phyloP scores from a whole-genome alignment of 2,329 filamentous ascomycete genomes.

The Zasmidium cellare region DNA sequence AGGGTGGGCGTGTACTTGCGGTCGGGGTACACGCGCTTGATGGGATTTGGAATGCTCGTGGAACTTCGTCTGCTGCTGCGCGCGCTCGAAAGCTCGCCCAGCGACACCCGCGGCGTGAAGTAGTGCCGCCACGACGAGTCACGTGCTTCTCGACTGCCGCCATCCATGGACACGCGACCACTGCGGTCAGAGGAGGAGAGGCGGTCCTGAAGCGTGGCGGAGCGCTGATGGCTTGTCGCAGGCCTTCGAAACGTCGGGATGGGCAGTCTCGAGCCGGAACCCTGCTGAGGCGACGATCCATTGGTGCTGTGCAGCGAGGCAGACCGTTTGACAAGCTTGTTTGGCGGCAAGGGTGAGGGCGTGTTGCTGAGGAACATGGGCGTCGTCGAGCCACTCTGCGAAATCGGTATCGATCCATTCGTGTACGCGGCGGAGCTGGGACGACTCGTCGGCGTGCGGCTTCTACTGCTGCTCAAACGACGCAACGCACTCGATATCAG shows the following conservation, averaged over 20 bases:
- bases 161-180: slow-evolving; percentile 17
- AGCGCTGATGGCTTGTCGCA: slow-evolving; percentile 77
- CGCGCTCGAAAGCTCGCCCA: slow-evolving; percentile 16
- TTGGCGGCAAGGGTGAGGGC: slow-evolving; percentile 54
- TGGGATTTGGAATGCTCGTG: slow-evolving; percentile 39
- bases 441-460: slow-evolving; percentile 58
- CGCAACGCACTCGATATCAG: slow-evolving; percentile 52
- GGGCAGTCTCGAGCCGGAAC: slow-evolving; percentile 61
- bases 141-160: slow-evolving; percentile 17
- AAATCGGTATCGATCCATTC: slow-evolving; percentile 47
- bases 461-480: slow-evolving; percentile 57
- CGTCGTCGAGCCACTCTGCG: slow-evolving; percentile 56
- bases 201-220: slow-evolving; percentile 61
- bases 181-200: slow-evolving; percentile 12
- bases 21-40: slow-evolving; percentile 37
- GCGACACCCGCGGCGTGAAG: slow-evolving; percentile 33
- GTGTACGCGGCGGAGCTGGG: slow-evolving; percentile 67
- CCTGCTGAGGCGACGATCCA: slow-evolving; percentile 44
- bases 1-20: slow-evolving; percentile 36
- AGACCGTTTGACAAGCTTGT: slow-evolving; percentile 76
- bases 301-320: slow-evolving; percentile 56
- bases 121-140: slow-evolving; percentile 35
- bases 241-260: slow-evolving; percentile 68
- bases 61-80: slow-evolving; percentile 26
- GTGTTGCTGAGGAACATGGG: slow-evolving; percentile 57